Base-by-base conservation (phyloP, 1,139 yeast genomes). In the Geotrichum phurueaensis region DNA sequence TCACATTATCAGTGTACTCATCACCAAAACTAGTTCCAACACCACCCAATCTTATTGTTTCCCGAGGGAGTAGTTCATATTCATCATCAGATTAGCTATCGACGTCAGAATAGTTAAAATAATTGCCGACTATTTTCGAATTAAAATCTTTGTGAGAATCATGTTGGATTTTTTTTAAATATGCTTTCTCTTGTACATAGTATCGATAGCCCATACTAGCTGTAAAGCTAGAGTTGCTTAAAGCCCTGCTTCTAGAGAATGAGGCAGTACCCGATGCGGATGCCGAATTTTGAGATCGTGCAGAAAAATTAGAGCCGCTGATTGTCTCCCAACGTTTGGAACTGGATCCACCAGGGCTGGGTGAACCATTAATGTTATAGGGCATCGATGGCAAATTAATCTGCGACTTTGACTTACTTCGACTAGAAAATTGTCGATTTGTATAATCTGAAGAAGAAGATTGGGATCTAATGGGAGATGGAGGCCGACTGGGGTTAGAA, bases 151-250 rank as follows among this genome's bases (percentile, higher is more conserved):
- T 90, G 13, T 78, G 81, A 55, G 79, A 75, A 67, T 84, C 87
- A 66, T 85, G 85, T 61, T 83, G 80, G 68, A 89, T 81, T 69
- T 84, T 83, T 62, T 82, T 81, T 60, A 89, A 72, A 70, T 89
- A 89, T 0, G 85, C 83, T 67, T 81, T 80, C 71, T 89, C 96
- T 68, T 88, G 94, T 1, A 85, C 83, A 64, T 72, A 65, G 62
- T 76, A 76, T 45, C 57, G 29, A 10, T 53, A 48, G 9, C 55
- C 47, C 3, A 53, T 22, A 13, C 45, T 43, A 27, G 23, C 18
- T 47, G 33, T 33, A 2, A 45, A 10, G 48, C 51, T 36, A 29
- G 53, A 22, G 36, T 12, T 53, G 29, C 48, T 43, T 12, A 48
- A 23, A 27, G 49, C 13, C 13, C 23, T 36, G 53, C 27, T 51